These are phyloP conservation scores for Cenococcum geophilum DNA, from an alignment of 495 filamentous ascomycete genomes.

Conservation along the genomic window DNA sequence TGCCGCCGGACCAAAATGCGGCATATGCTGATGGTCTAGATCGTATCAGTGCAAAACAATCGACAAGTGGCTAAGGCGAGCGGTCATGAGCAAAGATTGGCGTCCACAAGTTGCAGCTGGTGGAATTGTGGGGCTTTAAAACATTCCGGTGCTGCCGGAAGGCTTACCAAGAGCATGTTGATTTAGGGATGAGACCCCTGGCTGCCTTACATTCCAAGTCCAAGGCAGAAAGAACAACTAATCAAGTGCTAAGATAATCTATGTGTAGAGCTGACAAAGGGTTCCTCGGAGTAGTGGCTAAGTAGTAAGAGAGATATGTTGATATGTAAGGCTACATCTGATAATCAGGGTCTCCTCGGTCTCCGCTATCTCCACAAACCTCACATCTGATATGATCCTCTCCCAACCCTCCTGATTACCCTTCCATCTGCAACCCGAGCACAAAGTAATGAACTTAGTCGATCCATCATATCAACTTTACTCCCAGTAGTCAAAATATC, in stretches of 20 bases:
- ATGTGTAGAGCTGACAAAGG: conserved; percentile 1
- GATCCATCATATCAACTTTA: conserved; percentile 30
- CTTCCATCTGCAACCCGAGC: conserved; percentile 31
- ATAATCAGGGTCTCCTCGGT: not conserved
- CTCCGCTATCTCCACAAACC: not conserved
- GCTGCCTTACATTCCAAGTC: not conserved
- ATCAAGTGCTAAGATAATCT: not conserved
- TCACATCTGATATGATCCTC: conserved; percentile 1
- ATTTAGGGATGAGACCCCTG: not conserved
- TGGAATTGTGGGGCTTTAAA: not conserved
- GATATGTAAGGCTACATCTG: not conserved
- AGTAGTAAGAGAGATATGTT: not conserved
- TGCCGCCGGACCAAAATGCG: not conserved
- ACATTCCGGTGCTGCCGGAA: not conserved
- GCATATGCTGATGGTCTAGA: not conserved
- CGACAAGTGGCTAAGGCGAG: too few species aligned
- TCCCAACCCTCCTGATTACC: conserved; percentile 30
- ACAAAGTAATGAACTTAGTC: conserved; percentile 30
- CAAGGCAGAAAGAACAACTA: not conserved
- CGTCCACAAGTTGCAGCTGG: not conserved
- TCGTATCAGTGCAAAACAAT: not conserved
- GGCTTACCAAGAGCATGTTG: not conserved
- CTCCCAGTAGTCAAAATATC: conserved; percentile 31
- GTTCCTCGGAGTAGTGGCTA: not conserved
- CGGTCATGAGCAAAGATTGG: not conserved